Conservation (phyloP, 306 rosid genomes). For the Hippophae tibetana region DNA sequence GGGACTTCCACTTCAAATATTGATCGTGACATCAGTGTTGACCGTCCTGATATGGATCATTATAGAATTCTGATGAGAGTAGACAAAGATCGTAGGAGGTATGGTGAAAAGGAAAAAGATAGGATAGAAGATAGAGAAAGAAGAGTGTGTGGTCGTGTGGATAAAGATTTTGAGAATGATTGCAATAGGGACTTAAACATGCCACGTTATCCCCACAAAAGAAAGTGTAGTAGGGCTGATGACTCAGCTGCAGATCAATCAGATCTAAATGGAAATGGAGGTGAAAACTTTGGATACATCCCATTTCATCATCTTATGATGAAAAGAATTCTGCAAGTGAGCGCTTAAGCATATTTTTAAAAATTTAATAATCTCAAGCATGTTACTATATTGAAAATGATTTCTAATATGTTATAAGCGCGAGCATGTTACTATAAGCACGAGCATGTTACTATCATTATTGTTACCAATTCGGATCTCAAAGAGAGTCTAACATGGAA, state of each 20-base stretch:
- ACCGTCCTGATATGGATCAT: slow-evolving; percentile 73
- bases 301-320: slow-evolving; percentile 58
- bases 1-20: slow-evolving; percentile 48
- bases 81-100: slow-evolving; percentile 79
- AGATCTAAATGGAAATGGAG: slow-evolving; percentile 56
- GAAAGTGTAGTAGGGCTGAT: slow-evolving; percentile 55
- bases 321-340: slow-evolving; percentile 69
- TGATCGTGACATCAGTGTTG: slow-evolving; percentile 16
- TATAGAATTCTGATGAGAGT: slow-evolving; percentile 52
- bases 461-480: too few relatives aligned
- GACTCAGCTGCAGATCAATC: slow-evolving; percentile 62
- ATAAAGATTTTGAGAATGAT: slow-evolving; percentile 71
- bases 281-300: slow-evolving; percentile 59
- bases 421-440: too few relatives aligned
- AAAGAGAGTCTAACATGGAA: background rate
- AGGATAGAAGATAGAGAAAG: slow-evolving; percentile 76
- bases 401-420: too few relatives aligned
- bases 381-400: too few relatives aligned
- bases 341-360: slow-evolving; percentile 19
- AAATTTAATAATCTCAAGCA: background rate
- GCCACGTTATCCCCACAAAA: slow-evolving; percentile 59
- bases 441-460: too few relatives aligned
- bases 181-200: slow-evolving; percentile 48
- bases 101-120: slow-evolving; percentile 76
- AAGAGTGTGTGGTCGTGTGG: slow-evolving; percentile 48